These are phyloP conservation scores for Solanum sitiens DNA, from an alignment of 257 asterid genomes.

Conservation along the genomic window DNA sequence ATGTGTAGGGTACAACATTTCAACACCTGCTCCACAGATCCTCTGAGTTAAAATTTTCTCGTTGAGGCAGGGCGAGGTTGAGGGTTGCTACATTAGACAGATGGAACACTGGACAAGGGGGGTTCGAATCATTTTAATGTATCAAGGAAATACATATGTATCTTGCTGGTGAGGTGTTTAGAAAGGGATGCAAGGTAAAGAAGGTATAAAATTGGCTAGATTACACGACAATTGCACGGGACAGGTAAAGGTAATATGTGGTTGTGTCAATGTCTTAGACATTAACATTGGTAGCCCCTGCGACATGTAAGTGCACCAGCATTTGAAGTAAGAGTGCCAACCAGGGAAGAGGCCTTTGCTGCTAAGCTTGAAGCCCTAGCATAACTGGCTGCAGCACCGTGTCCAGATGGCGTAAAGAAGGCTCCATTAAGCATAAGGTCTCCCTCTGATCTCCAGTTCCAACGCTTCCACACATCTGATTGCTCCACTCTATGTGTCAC, in stretches of 20 bases:
- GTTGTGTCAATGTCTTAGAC: background rate
- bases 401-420: conserved; percentile 63
- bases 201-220: background rate
- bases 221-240: background rate
- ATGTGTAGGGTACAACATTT: conserved; percentile 20
- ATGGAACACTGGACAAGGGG: background rate
- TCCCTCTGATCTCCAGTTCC: conserved; percentile 97
- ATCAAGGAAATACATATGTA: background rate
- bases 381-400: conserved; percentile 57
- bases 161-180: background rate
- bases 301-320: conserved; percentile 70
- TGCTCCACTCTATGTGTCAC: conserved; percentile 62
- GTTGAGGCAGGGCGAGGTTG: conserved; percentile 45
- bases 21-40: conserved; percentile 14
- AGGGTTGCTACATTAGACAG: conserved; percentile 3
- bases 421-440: conserved; percentile 94
- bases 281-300: conserved; percentile 45
- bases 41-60: conserved; percentile 8
- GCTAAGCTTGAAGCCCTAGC: conserved; percentile 83
- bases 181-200: background rate
- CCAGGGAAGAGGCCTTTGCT: conserved; percentile 70
- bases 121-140: background rate
- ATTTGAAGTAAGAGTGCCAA: conserved; percentile 50
- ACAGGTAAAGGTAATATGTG: background rate
- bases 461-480: conserved; percentile 44